Evolutionary conservation across 2,329 filamentous ascomycete genomes (phyloP), one percentile per base, ranked within the genome.

Genomic region (Grosmannia clavigera): DNA sequence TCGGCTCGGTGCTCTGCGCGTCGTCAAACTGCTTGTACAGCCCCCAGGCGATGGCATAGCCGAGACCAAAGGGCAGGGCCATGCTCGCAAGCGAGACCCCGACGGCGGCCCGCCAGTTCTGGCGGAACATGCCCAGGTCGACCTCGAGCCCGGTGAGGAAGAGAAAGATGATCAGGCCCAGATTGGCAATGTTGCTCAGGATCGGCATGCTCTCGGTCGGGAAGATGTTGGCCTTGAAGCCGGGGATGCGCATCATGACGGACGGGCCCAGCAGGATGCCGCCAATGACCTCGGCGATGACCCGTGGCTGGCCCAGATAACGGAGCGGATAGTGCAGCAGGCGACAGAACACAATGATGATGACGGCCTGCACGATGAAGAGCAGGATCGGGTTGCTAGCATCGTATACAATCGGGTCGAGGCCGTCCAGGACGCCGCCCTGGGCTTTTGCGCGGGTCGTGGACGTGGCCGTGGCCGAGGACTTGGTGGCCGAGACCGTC

Each of bases 131-230:
- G 50, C 87, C 81, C 51, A 95, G 76, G 68, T 96, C 90, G 53
- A 92, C 90, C 74, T 96, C 91, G 3, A 96, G 78, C 2, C 90
- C 91, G 29, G 95, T 90, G 61, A 95, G 78, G 72, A 96, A 96
- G 43, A 96, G 76, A 70, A 94, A 95, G 9, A 96, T 78, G 16
- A 95, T 81, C 58, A 96, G 76, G 6, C 91, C 91, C 3, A 96
- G 73, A 66, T 94, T 95, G 53, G 91, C 90, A 53, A 90, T 88
- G 59, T 92, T 80, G 66, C 76, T 85, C 57, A 96, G 76, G 58
- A 86, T 84, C 2, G 89, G 85, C 71, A 95, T 88, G 2, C 89
- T 91, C 0, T 75, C 81, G 0, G 76, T 68, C 0, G 91, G 90
- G 68, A 96, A 96, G 65, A 96, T 92, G 64, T 86, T 78, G 3